Conservation (phyloP, 2,329 filamentous ascomycete species). For the Exophiala mesophila region DNA sequence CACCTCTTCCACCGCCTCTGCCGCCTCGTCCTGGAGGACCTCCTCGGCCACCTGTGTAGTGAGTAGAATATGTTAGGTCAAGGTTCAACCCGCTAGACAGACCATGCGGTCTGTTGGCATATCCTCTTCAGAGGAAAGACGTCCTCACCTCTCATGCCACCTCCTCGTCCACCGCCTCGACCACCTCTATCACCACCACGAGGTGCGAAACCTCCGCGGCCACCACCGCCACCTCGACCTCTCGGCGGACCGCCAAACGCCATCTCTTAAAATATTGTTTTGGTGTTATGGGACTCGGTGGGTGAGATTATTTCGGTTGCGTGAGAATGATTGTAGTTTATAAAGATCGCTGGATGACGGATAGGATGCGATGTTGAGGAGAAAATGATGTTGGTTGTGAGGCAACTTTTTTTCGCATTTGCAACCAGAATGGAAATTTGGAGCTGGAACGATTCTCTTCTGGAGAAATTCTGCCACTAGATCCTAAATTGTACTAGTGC, state of each 20-base stretch:
- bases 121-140: too few relatives aligned
- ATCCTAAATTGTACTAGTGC: constrained; percentile 1
- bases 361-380: background rate
- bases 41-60: constrained; percentile 2
- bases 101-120: too few relatives aligned
- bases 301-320: background rate
- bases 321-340: background rate
- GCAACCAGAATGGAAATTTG: constrained; percentile 18
- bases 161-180: constrained; percentile 16
- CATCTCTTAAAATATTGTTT: constrained; percentile 13
- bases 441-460: constrained; percentile 12
- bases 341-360: background rate
- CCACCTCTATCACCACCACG: constrained; percentile 12
- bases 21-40: constrained; percentile 18
- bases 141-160: constrained; percentile 1
- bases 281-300: background rate
- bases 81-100: too few relatives aligned
- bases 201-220: constrained; percentile 9
- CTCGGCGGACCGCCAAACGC: constrained; percentile 20
- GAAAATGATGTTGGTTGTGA: constrained; percentile 2
- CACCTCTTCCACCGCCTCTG: constrained; percentile 18
- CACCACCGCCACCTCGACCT: constrained; percentile 20
- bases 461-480: constrained; percentile 7
- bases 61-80: too few relatives aligned
- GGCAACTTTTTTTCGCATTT: constrained; percentile 13